Base-by-base conservation (phyloP, 2,329 filamentous ascomycete species). In the Beauveria sp. region DNA sequence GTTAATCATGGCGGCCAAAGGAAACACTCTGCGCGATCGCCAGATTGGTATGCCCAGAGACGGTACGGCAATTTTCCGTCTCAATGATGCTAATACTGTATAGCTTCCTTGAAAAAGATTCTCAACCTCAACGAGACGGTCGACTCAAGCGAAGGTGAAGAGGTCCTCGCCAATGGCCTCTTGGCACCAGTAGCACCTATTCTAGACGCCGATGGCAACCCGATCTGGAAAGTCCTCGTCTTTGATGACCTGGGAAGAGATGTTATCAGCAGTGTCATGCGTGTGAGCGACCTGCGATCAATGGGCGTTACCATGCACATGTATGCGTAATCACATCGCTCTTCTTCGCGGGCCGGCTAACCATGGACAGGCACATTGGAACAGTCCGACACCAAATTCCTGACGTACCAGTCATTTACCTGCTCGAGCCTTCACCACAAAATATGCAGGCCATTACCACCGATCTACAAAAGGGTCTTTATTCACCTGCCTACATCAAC, bases 231-330 rank as follows among this genome's bases (percentile, higher is more conserved):
- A 75, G 90, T 97, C 7, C 80, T 99, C 57, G 91, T 99, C 10
- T 97, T 99, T 71, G 96, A 99, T 75, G 89, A 93, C 67, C 74
- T 87, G 4, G 94, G 93, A 53, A 84, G 92, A 72, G 92, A 97
- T 83, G 90, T 99, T 62, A 97, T 99, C 70, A 97, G 92, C 78
- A 97, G 92, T 70, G 92, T 99, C 2, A 80, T 99, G 65, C 84
- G 92, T 62, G 94, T 99, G 64, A 96, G 92, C 70, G 94, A 99
- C 76, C 79, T 99, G 71, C 84, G 96, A 64, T 85, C 89, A 63
- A 92, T 94, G 85, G 94, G 96, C n/a, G 90, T 97, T 59, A 97
- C 92, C 44, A 94, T 96, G 81, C 91, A 97, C 76, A 85, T 96
- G 91, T 96, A 82, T 65, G 76, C 69, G 53, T 40, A 55, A 46